Conservation (phyloP, 2,329 filamentous ascomycete species). For the Arthrobotrys entomopaga region DNA sequence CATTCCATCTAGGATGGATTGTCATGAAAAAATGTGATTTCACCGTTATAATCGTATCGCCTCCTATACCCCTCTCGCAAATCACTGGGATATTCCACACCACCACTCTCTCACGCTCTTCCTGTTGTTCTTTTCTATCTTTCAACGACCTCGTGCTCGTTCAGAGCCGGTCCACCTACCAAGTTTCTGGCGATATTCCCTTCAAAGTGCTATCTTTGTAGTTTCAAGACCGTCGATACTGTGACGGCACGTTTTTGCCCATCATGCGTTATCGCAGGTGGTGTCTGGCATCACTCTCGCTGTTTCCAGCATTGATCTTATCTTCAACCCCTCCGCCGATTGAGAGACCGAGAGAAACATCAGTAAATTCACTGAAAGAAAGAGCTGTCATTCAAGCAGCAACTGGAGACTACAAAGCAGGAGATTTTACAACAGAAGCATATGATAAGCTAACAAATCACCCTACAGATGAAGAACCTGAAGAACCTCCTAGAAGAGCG, state of each 20-base stretch:
- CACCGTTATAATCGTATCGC: conserved; percentile 28
- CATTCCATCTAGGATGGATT: conserved; percentile 45
- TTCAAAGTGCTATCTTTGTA: not conserved
- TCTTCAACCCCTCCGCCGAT: conserved; percentile 11
- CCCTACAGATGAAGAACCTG: conserved; percentile 25
- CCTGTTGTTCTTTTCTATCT: not conserved
- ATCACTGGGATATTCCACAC: conserved; percentile 30
- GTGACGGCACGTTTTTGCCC: conserved; percentile 21
- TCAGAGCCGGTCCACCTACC: not conserved
- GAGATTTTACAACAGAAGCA: conserved; percentile 33
- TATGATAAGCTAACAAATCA: conserved; percentile 37
- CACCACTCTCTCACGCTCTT: conserved; percentile 23
- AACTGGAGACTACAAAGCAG: conserved; percentile 17
- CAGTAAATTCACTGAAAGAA: not conserved
- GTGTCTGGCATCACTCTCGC: conserved; percentile 8
- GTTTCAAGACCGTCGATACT: conserved; percentile 4
- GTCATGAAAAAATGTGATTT: conserved; percentile 35
- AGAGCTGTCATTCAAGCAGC: conserved; percentile 25
- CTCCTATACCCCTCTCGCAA: conserved; percentile 37
- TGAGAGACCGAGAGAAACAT: not conserved
- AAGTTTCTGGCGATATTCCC: conserved; percentile 1
- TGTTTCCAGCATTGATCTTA: conserved; percentile 14
- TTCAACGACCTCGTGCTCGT: not conserved
- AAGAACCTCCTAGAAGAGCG: not conserved
- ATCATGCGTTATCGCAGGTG: conserved; percentile 28